phyloP scores from a whole-genome alignment of 768 basidiomycete genomes.

The Pholiota conissans region DNA sequence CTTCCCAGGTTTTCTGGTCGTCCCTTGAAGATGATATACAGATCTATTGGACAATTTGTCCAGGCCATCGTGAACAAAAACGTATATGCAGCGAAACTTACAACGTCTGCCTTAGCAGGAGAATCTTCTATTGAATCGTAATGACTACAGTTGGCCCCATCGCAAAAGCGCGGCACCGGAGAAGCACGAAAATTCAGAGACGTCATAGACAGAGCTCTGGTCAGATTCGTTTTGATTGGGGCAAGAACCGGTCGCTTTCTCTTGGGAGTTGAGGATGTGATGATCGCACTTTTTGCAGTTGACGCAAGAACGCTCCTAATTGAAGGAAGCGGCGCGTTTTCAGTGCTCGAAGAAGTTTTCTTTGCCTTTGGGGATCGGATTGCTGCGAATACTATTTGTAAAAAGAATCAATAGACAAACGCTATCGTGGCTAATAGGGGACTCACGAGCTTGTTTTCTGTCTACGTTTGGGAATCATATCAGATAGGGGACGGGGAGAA shows the following conservation, averaged over 20 bases:
- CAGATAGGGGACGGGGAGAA: not conserved
- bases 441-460: not conserved
- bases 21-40: constrained; percentile 4
- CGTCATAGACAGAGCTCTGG: not conserved
- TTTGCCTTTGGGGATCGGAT: not conserved
- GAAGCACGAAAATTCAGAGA: not conserved
- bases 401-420: not conserved
- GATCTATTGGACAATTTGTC: not conserved
- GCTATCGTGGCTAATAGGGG: not conserved
- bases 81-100: not conserved
- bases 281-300: not conserved
- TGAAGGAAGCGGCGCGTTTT: not conserved
- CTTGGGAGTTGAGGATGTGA: not conserved
- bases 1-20: constrained; percentile 5
- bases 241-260: no score
- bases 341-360: not conserved
- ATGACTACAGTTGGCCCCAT: not conserved
- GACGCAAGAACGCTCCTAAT: not conserved
- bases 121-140: not conserved
- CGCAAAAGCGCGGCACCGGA: not conserved
- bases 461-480: not conserved
- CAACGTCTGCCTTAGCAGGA: not conserved
- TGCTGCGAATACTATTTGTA: not conserved
- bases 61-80: not conserved
- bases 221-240: not conserved